Evolutionary conservation across 306 rosid genomes (phyloP), one percentile per base, ranked within the genome.

Genomic region (Lathyrus sativus): DNA sequence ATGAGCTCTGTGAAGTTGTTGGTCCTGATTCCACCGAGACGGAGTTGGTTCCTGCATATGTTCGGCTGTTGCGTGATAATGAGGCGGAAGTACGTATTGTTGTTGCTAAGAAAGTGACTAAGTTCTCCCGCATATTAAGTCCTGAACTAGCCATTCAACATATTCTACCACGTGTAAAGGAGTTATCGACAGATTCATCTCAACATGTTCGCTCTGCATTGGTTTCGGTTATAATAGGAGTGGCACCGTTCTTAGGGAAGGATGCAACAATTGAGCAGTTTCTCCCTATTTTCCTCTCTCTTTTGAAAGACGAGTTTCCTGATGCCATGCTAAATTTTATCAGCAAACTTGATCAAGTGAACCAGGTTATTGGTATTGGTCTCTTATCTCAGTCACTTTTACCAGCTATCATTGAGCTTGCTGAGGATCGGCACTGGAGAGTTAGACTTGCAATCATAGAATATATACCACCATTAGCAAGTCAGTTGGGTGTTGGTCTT

Each of bases 341-440:
- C 80, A 90, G 97, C 95, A 93, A 93, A 83, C 97, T 93, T 67
- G 98, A 93, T 80, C 96, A 93, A 90, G 98, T 93, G 71, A 93
- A 93, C 73, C 95, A 93, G 98, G 97, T 93, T 73, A 90, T 93
- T 78, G 98, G 98, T 50, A 93, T 93, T 31, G 98, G 90, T 79
- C 85, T 93, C 73, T 78, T 93, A 73, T 93, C 98, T 45, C 98
- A 93, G 77, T 93, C 97, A 54, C 81, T 93, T 42, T 82, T 93
- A 77, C 98, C 98, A 45, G 98, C 97, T 70, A 93, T 93, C 22
- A 96, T 90, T 70, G 98, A 93, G 80, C 98, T 93, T 64, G 98
- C 97, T 0, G 97, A 90, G 88, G 98, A 93, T 76, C 74, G 90
- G 70, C 98, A 93, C 74, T 93, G 98, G 98, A 88, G 98, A 76